phyloP scores from a whole-genome alignment of 2,329 filamentous ascomycete genomes.

The Colletotrichum chlorophyti region DNA sequence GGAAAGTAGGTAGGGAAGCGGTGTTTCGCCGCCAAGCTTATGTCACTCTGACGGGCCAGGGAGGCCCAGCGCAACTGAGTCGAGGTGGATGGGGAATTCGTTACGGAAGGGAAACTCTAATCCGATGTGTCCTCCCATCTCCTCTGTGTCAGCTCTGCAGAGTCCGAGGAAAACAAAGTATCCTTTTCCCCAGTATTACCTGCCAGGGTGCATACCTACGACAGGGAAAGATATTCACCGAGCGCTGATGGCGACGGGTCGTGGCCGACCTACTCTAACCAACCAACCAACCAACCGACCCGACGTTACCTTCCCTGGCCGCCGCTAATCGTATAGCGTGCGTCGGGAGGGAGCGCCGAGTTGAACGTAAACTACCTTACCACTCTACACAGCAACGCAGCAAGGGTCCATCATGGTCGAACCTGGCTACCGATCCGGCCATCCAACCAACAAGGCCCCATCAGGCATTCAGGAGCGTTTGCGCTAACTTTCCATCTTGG shows the following conservation, averaged over 20 bases:
- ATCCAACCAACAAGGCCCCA: background rate
- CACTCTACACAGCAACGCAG: slow-evolving; percentile 5
- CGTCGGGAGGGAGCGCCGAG: background rate
- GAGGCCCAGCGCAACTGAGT: slow-evolving; percentile 10
- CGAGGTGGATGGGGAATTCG: slow-evolving; percentile 24
- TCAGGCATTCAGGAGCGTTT: background rate
- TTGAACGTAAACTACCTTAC: too few relatives aligned
- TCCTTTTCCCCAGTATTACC: background rate
- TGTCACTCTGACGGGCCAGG: slow-evolving; percentile 19
- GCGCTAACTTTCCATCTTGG: slow-evolving; percentile 2
- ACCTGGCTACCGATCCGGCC: slow-evolving; percentile 1
- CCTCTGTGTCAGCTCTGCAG: background rate
- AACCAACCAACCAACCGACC: too few relatives aligned
- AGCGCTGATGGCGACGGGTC: background rate
- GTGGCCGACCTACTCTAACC: too few relatives aligned
- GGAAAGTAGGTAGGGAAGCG: too few relatives aligned
- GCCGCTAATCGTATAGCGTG: background rate
- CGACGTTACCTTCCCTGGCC: background rate
- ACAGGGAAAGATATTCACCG: background rate
- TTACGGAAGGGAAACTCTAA: slow-evolving; percentile 23
- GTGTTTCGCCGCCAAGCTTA: slow-evolving; percentile 22
- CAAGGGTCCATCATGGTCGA: slow-evolving; percentile 13
- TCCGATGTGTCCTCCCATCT: background rate
- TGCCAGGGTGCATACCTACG: background rate
- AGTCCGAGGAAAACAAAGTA: too few relatives aligned